Evolutionary conservation across 768 basidiomycete genomes (phyloP).

Genomic region (Leccinum disarticulatum): DNA sequence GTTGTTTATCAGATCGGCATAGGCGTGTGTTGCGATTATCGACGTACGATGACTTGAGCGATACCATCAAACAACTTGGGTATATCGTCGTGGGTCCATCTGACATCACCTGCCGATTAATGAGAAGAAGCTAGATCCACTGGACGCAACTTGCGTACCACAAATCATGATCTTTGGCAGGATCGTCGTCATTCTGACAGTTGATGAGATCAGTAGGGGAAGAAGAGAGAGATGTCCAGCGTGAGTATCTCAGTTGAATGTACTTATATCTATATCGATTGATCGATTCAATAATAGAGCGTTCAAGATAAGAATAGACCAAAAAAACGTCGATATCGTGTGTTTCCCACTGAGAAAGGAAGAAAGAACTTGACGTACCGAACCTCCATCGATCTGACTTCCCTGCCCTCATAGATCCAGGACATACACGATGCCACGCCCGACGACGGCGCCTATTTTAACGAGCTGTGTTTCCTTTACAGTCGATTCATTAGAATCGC

Average conservation of each 20-base stretch:
- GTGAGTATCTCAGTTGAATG: neutral
- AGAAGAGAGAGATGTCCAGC: neutral
- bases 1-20: neutral
- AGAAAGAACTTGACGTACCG: too few species aligned
- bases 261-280: neutral
- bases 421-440: too few species aligned
- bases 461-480: too few species aligned
- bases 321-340: too few species aligned
- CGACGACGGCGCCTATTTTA: too few species aligned
- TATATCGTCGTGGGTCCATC: slow-evolving; percentile 77
- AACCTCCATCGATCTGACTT: too few species aligned
- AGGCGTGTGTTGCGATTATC: neutral
- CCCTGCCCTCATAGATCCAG: too few species aligned
- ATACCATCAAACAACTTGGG: slow-evolving; percentile 59
- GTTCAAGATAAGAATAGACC: neutral
- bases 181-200: slow-evolving; percentile 3
- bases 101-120: slow-evolving; percentile 50
- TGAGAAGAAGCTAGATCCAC: neutral
- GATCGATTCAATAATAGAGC: neutral
- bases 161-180: slow-evolving; percentile 31
- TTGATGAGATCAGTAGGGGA: neutral
- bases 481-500: too few species aligned
- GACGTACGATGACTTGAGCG: slow-evolving; percentile 73
- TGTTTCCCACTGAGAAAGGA: neutral
- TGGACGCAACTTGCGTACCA: slow-evolving; percentile 18